Evolutionary conservation across 192 early-diverging fungal genomes (phyloP).

Genomic region (Coemansia sp.): DNA sequence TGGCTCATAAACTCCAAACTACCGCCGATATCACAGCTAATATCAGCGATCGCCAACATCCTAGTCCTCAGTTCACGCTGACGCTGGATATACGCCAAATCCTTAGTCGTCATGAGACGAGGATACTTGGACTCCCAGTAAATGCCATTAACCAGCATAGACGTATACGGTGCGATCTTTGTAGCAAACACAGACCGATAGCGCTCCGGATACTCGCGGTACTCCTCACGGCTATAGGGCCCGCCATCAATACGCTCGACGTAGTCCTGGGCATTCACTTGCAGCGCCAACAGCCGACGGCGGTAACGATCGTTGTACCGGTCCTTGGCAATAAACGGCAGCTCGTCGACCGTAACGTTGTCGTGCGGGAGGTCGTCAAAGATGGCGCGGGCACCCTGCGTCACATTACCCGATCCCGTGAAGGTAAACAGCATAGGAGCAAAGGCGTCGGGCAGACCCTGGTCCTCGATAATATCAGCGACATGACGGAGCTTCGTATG

Average conservation of each 20-base stretch:
- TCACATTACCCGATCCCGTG: slow-evolving; percentile 91
- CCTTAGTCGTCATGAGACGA: slow-evolving; percentile 84
- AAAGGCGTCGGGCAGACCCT: slow-evolving; percentile 86
- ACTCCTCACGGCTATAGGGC: slow-evolving; percentile 66
- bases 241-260: slow-evolving; percentile 74
- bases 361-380: slow-evolving; percentile 93
- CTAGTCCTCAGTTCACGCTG: slow-evolving; percentile 66
- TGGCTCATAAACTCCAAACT: slow-evolving; percentile 95
- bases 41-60: slow-evolving; percentile 87
- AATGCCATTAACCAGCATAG: slow-evolving; percentile 88
- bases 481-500: slow-evolving; percentile 62
- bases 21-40: slow-evolving; percentile 93
- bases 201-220: slow-evolving; percentile 74
- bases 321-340: slow-evolving; percentile 60
- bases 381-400: slow-evolving; percentile 86
- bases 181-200: slow-evolving; percentile 82
- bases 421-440: slow-evolving; percentile 91
- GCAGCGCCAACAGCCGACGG: slow-evolving; percentile 59
- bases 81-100: slow-evolving; percentile 72
- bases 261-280: slow-evolving; percentile 82
- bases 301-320: slow-evolving; percentile 69
- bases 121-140: slow-evolving; percentile 92
- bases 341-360: slow-evolving; percentile 74
- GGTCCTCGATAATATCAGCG: slow-evolving; percentile 80
- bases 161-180: slow-evolving; percentile 90